Base-by-base conservation (phyloP, 805 yeast genomes). In the Jamesozyma rosinii region DNA sequence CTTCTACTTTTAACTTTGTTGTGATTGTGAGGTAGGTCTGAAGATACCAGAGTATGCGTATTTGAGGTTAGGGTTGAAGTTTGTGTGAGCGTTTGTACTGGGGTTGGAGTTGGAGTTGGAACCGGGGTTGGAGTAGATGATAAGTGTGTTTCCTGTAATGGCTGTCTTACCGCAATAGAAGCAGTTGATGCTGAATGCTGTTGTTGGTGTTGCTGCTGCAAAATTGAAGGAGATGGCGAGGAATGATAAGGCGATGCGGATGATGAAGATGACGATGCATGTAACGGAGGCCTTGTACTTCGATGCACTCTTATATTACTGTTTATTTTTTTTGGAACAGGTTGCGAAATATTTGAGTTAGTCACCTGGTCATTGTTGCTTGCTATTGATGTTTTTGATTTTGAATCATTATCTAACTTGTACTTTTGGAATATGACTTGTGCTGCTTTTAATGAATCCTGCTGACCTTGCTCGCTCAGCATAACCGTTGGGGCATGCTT, bases 361-460 rank as follows among this genome's bases (percentile, higher is more conserved):
- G 34, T 5, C 18, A 17, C 34, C 6, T 11, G n/a, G 6, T 11
- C 34, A 14, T 11, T 6, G 10, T 27, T 29, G 17, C n/a, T 13
- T 37, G 27, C 6, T 24, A 24, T 6, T 24, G 29, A 6, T 8
- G 29, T 8, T 24, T 24, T 24, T 24, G 11, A 6, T 24, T 24
- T 24, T 17, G 32, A 8, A 15, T 35, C 9, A 13, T 20, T 40
- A 14, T 35, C 34, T 15, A 20, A 20, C 9, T 36, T 37, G 40
- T 58, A 58, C 37, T 52, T 55, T 45, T 57, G 57, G 42, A 57
- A 58, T 10, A 54, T 58, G 2, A 55, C 53, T 42, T 58, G 63
- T 8, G 63, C 63, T 15, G 63, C 63, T 36, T 49, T 52, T 22
- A 58, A 40, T 8, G 63, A 58, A 20, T 54, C 59, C 20, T 43